Evolutionary conservation across 139 green algal genomes (phyloP), one percentile per base, ranked within the genome.

Genomic region (Yamagishiella unicocca): DNA sequence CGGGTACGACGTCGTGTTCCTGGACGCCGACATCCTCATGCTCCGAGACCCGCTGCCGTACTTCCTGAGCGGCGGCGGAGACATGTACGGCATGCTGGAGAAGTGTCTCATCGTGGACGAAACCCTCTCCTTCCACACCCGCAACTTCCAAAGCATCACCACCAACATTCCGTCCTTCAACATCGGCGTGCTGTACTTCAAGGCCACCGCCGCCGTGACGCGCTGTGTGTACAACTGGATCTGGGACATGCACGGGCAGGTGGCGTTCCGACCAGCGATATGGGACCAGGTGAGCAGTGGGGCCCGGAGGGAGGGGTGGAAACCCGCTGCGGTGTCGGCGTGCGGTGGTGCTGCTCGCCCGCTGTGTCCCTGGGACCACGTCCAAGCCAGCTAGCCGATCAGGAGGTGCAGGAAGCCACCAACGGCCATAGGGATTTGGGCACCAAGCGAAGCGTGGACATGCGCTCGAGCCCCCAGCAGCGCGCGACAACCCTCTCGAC

Each of bases 151-250:
- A 0, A 2, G 2, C 2, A 12, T 40, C 25, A 1, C 33, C 10
- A 62, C 45, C 17, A 14, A 7, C 3, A n/a, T 17, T 12, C 78
- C 78, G 61, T 61, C 78, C 29, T 22, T 87, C 66, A 79, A 79
- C 64, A 87, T 87, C 33, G 82, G 82, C 10, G 35, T 55, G 50
- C 67, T 87, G 46, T 87, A 81, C 82, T 87, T 87, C 67, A 87
- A 87, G 82, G 66, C 82, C 35, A 81, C 46, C 1, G 33, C 82
- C 8, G 82, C 27, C 35, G 67, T 87, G 22, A 72, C 82, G 37
- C 45, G 82, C 12, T 87, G 82, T 29, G 82, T 87, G 82, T 87
- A 80, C 50, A 80, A 61, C 53, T 87, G 82, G 82, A 27, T 61
- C 1, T 45, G 29, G 82, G 82, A 87, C 46, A 87, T 87, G 82